phyloP scores from a whole-genome alignment of 2,329 filamentous ascomycete genomes.

The Seiridium cupressi region DNA sequence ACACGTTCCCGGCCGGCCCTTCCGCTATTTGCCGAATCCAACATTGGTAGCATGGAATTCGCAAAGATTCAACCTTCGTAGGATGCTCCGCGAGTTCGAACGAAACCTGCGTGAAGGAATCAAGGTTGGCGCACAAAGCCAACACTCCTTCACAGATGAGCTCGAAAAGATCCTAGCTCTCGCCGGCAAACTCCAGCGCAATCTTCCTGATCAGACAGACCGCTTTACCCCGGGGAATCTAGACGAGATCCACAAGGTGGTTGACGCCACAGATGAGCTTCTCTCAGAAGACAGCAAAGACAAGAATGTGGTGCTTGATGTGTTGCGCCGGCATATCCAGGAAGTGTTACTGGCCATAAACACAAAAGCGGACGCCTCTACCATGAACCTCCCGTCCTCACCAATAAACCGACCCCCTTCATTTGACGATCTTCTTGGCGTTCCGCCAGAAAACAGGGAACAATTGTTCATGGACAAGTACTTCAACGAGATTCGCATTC shows the following conservation, averaged over 20 bases:
- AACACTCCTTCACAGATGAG: slow-evolving; percentile 21
- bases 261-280: slow-evolving; percentile 42
- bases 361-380: slow-evolving; percentile 23
- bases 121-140: not conserved
- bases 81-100: slow-evolving; percentile 28
- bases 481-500: slow-evolving; percentile 41
- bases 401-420: slow-evolving; percentile 19
- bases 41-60: slow-evolving; percentile 54
- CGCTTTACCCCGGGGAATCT: slow-evolving; percentile 34
- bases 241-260: slow-evolving; percentile 35
- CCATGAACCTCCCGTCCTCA: not conserved
- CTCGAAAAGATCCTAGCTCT: slow-evolving; percentile 1
- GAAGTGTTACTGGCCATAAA: slow-evolving; percentile 47
- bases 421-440: slow-evolving; percentile 46
- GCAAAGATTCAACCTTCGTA: slow-evolving; percentile 41
- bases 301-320: slow-evolving; percentile 36
- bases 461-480: slow-evolving; percentile 51
- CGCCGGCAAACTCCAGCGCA: slow-evolving; percentile 6
- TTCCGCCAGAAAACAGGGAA: slow-evolving; percentile 47
- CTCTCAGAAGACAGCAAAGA: slow-evolving; percentile 25
- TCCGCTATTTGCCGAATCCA: slow-evolving; percentile 56
- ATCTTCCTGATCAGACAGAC: slow-evolving; percentile 10
- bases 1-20: slow-evolving; percentile 47
- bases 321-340: slow-evolving; percentile 49
- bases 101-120: slow-evolving; percentile 17